phyloP scores from a whole-genome alignment of 176 grass and related monocot genomes.

The Ananas comosus region DNA sequence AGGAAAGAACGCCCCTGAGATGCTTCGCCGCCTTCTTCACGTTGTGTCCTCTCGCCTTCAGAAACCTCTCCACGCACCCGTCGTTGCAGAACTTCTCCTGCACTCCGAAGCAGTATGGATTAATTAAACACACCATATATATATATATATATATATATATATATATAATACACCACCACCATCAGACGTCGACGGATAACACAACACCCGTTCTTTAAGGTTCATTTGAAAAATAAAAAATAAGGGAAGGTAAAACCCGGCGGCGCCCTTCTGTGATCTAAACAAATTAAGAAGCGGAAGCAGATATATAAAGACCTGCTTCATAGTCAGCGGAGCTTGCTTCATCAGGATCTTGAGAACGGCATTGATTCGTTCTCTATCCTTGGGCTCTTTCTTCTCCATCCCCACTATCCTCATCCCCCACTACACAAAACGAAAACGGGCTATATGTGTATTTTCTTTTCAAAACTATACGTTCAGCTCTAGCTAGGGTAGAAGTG shows the following conservation, averaged over 20 bases:
- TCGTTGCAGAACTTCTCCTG: conserved; percentile 97
- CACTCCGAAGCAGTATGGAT: not conserved
- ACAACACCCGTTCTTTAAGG: too few species aligned
- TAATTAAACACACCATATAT: not conserved
- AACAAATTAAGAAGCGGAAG: not conserved
- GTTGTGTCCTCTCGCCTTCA: conserved; percentile 53
- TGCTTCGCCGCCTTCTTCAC: conserved; percentile 94
- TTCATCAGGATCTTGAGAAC: conserved; percentile 72
- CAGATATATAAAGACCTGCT: conserved; percentile 38
- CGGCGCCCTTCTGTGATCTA: too few species aligned
- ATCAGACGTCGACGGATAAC: too few species aligned
- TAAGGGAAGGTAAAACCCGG: not conserved
- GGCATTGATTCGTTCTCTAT: conserved; percentile 66
- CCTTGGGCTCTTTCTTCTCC: conserved; percentile 63
- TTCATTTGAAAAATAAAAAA: not conserved
- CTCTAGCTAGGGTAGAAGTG: not conserved
- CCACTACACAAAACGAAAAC: conserved; percentile 22
- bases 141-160: not conserved
- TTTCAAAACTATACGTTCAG: too few species aligned
- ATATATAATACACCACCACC: not conserved
- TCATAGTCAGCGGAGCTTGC: conserved; percentile 68
- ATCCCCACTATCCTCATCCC: conserved; percentile 46
- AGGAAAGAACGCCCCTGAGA: conserved; percentile 70
- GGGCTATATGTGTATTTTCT: too few species aligned
- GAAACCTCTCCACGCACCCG: conserved; percentile 68